Base-by-base conservation (phyloP, 2,329 filamentous ascomycete genomes). In the Trichoderma simmonsii region DNA sequence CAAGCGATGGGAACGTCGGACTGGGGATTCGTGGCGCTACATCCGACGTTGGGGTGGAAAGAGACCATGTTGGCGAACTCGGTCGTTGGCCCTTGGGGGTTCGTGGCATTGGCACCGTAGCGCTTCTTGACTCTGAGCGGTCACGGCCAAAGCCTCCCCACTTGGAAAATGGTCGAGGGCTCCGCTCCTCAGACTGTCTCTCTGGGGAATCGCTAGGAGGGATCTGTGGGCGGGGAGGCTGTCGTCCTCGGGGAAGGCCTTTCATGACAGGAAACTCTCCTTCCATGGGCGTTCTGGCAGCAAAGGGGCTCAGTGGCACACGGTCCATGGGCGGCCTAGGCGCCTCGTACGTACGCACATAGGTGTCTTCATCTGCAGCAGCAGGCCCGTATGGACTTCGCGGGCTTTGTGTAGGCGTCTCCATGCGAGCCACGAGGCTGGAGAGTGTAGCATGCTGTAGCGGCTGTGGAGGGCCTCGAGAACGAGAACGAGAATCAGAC, bases 231-330 rank as follows among this genome's bases (percentile, higher is more conserved):
- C 72, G 72, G 48, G 63, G 30, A 30, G 74, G 76, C 9, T 73
- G 76, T n/a, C 81, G 79, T 2, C 81, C 81, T 30, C 81, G 77
- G 1, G 81, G 81, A 14, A 83, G 76, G 1, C 80, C 80, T 9
- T 79, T 81, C 34, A 76, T 77, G 6, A 79, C 62, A 2, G 81
- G 80, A 24, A 82, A 82, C 9, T 79, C 77, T 0, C 80, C 81
- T 59, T 79, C 79, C 54, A 80, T 78, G 0, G 77, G 76, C 4
- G 73, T 74, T 11, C 75, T 76, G 4, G 74, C 73, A 15, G 69
- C 69, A 30, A 79, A 78, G 0, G 80, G 79, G 36, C 80, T 82
- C 26, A 66, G 36, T 7, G 75, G 73, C 4, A 73, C 66, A 18
- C 36, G 64, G 12, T 76, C 73, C 14, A 71, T 30, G 11, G 68